A percentile compares a stretch with the other conserved stretches of the same genome.
phyloP scores from a whole-genome alignment of 2,329 filamentous ascomycete genomes.

The Tolypocladium tundrense region DNA sequence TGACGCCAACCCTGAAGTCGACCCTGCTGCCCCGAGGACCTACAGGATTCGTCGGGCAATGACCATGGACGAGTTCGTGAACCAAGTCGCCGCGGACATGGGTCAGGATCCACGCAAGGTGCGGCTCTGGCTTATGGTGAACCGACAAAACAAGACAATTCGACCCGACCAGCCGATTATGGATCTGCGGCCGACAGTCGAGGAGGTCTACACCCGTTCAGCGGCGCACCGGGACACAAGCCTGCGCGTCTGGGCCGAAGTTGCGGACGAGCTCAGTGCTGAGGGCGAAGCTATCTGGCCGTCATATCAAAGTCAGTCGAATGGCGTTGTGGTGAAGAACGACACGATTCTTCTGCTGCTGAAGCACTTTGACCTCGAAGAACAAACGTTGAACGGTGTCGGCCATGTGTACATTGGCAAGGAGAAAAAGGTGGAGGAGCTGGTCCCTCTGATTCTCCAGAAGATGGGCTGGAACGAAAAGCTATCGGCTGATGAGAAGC shows the following conservation, averaged over 20 bases:
- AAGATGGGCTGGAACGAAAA: constrained; percentile 82
- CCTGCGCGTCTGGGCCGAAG: constrained; percentile 82
- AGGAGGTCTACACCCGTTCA: constrained; percentile 50
- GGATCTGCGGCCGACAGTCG: constrained; percentile 65
- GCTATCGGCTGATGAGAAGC: constrained; percentile 49
- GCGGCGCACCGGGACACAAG: constrained; percentile 55
- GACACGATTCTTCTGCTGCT: constrained; percentile 75
- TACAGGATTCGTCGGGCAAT: constrained; percentile 69
- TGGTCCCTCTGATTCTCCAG: constrained; percentile 66
- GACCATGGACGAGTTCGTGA: constrained; percentile 65
- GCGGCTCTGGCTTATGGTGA: constrained; percentile 94
- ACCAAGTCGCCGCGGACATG: constrained; percentile 60
- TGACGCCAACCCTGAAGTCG: constrained; percentile 52
- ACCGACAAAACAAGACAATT: constrained; percentile 93
- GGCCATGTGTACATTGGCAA: constrained; percentile 81
- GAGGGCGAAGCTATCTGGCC: constrained; percentile 67
- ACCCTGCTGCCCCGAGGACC: constrained; percentile 58
- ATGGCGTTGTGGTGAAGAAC: constrained; percentile 46
- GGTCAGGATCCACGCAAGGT: constrained; percentile 58
- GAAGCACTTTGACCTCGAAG: constrained; percentile 78
- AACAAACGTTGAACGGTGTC: constrained; percentile 65
- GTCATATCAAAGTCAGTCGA: constrained; percentile 47
- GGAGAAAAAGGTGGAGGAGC: constrained; percentile 77
- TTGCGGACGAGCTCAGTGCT: constrained; percentile 52
- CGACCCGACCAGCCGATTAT: constrained; percentile 80